Conservation (phyloP, 257 asterid genomes). For the Schizonepeta tenuifolia region DNA sequence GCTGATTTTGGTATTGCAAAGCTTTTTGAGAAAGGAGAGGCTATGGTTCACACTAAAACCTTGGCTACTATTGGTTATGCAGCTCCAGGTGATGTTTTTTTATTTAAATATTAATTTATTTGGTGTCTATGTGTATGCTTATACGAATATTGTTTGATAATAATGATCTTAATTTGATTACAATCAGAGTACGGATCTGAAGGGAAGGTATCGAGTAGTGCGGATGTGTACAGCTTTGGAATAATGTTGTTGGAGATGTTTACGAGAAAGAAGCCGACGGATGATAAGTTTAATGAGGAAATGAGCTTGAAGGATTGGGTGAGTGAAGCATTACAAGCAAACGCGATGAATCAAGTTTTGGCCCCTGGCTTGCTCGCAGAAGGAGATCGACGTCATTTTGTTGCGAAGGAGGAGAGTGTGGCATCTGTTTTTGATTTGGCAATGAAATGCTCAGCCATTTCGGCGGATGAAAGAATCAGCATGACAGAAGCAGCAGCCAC, state of each 20-base stretch:
- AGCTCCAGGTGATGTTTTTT: neutral
- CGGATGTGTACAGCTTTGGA: constrained; percentile 16
- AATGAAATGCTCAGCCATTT: constrained; percentile 9
- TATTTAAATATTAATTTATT: too few species aligned
- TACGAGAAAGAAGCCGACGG: constrained; percentile 14
- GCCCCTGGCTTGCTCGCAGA: neutral
- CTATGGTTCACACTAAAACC: neutral
- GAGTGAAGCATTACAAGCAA: neutral
- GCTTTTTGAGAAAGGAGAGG: constrained; percentile 6
- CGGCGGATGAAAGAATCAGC: neutral
- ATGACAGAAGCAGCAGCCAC: neutral
- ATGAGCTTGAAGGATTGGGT: constrained; percentile 21
- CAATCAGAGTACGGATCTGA: constrained; percentile 20
- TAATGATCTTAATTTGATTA: neutral
- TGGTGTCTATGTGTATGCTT: neutral
- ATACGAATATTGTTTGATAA: neutral
- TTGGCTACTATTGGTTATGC: constrained; percentile 11
- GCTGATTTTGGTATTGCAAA: constrained; percentile 13
- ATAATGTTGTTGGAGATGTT: constrained; percentile 22
- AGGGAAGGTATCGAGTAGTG: constrained; percentile 5
- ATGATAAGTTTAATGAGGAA: constrained; percentile 7
- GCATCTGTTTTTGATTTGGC: neutral
- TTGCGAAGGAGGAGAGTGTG: neutral
- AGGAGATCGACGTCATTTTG: neutral
- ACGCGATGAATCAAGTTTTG: neutral